Base-by-base conservation (phyloP, 768 basidiomycete species). In the Phaffia tasmanica region DNA sequence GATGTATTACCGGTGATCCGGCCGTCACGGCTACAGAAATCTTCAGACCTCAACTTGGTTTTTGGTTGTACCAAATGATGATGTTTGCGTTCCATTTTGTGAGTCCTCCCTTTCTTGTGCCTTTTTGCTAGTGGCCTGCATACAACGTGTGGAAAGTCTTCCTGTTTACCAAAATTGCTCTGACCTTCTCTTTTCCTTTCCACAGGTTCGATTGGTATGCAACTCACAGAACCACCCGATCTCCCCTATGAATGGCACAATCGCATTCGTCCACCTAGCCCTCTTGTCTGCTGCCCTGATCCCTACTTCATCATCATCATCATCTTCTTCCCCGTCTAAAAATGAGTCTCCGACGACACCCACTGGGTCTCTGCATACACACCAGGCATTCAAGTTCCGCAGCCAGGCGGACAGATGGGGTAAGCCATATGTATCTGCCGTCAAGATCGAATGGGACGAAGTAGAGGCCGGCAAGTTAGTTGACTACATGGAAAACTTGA, bases 11-110 rank as follows among this genome's bases (percentile, higher is more conserved):
- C 60, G 80, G 82, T 16, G 82, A 87, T 59, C 89, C 89, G 1
- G 88, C 86, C 3, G 80, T 89, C 21, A 84, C 81, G 55, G 78
- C 79, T 48, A 87, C 87, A 0, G 83, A 83, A 56, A 83, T 90
- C 29, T 62, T 66, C 48, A 8, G 67, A 46, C 48, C 70, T 18
- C 65, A 65, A 57, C 55, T 69, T n/a, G 49, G 55, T 27, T 74
- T 82, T 50, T 78, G 79, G 42, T 76, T 79, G 8, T 72, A 84
- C 42, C 73, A 79, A 42, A 76, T 83, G 55, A 61, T 78, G 78
- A 69, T 81, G 0, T 47, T 81, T 18, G 25, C 79, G 8, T 87
- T 88, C 73, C 87, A 86, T 71, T 18, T 88, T 0, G 87, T 87
- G 72, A 70, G 86, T 77, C 19, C 72, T n/a, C 4, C 15, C 23